phyloP scores from a whole-genome alignment of 176 grass and related monocot genomes.

The Elaeis guineensis region DNA sequence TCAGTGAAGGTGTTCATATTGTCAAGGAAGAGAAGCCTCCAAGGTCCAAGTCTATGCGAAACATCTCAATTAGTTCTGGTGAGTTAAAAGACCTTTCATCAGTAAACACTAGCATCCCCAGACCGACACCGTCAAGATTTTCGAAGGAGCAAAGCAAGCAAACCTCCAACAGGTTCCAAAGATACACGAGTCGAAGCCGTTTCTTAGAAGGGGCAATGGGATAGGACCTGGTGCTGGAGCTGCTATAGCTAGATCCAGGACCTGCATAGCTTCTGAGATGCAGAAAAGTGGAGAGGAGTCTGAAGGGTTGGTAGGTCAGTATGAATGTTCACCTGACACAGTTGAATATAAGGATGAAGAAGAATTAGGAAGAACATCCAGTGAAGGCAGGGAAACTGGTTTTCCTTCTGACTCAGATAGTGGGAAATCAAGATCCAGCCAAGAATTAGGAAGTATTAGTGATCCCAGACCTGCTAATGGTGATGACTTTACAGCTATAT shows the following conservation, averaged over 20 bases:
- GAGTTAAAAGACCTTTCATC: slow-evolving; percentile 9
- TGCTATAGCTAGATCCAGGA: slow-evolving; percentile 9
- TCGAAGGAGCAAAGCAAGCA: slow-evolving; percentile 21
- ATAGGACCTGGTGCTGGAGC: slow-evolving; percentile 17
- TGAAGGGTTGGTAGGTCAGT: too few species aligned
- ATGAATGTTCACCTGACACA: background rate
- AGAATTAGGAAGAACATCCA: background rate
- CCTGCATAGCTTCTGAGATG: slow-evolving; percentile 26
- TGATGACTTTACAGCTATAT: background rate
- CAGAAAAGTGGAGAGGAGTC: slow-evolving; percentile 23
- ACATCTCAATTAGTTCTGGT: background rate
- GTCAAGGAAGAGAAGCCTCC: background rate
- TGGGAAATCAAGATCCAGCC: slow-evolving; percentile 1
- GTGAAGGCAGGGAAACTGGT: background rate
- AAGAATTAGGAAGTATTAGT: background rate
- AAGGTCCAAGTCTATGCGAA: background rate
- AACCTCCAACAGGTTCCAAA: slow-evolving; percentile 4
- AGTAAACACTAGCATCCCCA: background rate
- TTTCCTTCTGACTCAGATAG: background rate
- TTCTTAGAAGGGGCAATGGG: slow-evolving; percentile 37
- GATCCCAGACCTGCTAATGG: background rate
- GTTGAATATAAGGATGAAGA: too few species aligned
- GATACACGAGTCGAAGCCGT: slow-evolving; percentile 23
- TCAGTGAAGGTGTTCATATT: background rate
- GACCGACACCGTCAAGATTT: background rate